A percentile compares a stretch with the other conserved stretches of the same genome.
Conservation (phyloP, 2,329 filamentous ascomycete genomes). For the Venturiaceae sp. region DNA sequence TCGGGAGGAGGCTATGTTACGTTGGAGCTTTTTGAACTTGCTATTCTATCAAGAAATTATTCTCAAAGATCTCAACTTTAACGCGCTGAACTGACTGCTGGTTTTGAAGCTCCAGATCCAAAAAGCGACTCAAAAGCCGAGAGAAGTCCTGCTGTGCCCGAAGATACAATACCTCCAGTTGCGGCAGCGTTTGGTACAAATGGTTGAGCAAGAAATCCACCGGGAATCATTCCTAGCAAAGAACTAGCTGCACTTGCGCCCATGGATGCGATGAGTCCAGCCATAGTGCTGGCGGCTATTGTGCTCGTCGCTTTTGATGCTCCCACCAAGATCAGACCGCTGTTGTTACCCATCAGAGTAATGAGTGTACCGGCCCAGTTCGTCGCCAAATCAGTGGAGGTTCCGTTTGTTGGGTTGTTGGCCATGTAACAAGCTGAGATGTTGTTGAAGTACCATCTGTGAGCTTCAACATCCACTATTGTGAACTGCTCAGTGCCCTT, state of each 20-base stretch:
- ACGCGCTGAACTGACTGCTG: not conserved
- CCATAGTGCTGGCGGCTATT: not conserved
- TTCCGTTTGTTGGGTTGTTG: not conserved
- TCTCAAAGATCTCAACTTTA: too few species aligned
- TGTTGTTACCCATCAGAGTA: not conserved
- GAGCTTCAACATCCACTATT: slow-evolving; percentile 18
- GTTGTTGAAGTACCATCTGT: slow-evolving; percentile 25
- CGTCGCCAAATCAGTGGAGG: not conserved
- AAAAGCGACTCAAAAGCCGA: not conserved
- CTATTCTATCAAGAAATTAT: not conserved
- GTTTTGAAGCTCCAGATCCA: too few species aligned
- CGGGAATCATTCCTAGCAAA: not conserved
- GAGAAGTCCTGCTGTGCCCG: not conserved
- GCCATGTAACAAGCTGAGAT: slow-evolving; percentile 19
- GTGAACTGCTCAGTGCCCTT: slow-evolving; percentile 19
- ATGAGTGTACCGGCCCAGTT: not conserved
- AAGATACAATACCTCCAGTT: too few species aligned
- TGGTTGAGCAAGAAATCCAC: not conserved
- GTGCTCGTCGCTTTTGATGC: too few species aligned
- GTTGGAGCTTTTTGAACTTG: too few species aligned
- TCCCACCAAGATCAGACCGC: not conserved
- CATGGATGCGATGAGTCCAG: not conserved
- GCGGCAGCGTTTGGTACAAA: not conserved
- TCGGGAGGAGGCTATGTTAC: too few species aligned
- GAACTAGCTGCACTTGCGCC: not conserved